These are phyloP conservation scores for Mortierella sp. DNA, from an alignment of 371 early-diverging fungal genomes.

Conservation along the genomic window DNA sequence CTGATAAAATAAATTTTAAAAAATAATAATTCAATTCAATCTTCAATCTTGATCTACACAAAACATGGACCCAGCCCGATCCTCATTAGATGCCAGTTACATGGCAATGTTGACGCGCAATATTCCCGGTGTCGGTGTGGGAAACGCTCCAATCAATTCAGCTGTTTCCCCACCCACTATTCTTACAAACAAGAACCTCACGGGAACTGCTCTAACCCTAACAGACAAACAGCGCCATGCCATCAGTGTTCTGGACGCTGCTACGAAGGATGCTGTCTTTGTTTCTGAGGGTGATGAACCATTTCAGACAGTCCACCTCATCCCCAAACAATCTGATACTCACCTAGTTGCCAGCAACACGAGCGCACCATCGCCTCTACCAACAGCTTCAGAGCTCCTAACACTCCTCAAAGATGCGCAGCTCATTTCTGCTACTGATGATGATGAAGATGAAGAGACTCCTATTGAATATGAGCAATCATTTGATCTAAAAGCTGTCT, in stretches of 20 bases:
- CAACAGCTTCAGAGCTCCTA: slow-evolving; percentile 25
- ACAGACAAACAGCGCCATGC: slow-evolving; percentile 27
- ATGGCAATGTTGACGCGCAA: slow-evolving; percentile 45
- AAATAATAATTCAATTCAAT: too few species aligned
- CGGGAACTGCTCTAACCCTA: neutral
- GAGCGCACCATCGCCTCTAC: slow-evolving; percentile 5
- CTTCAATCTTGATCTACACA: too few species aligned
- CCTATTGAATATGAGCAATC: slow-evolving; percentile 15
- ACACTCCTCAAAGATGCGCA: slow-evolving; percentile 13
- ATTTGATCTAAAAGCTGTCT: slow-evolving; percentile 11
- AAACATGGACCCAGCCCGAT: slow-evolving; percentile 22
- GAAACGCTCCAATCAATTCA: slow-evolving; percentile 9
- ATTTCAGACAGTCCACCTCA: slow-evolving; percentile 35
- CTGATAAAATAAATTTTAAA: too few species aligned
- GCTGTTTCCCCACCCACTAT: neutral
- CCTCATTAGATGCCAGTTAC: slow-evolving; percentile 34
- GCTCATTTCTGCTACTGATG: slow-evolving; percentile 5
- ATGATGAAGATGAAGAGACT: neutral
- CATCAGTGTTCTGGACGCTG: slow-evolving; percentile 16
- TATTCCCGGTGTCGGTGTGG: slow-evolving; percentile 41
- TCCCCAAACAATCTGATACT: slow-evolving; percentile 8
- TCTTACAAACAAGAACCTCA: slow-evolving; percentile 6
- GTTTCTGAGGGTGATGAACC: slow-evolving; percentile 49
- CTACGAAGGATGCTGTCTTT: slow-evolving; percentile 30
- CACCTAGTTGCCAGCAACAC: neutral